Evolutionary conservation across 768 basidiomycete species (phyloP).

Genomic region (Candolleomyces aberdarensis): DNA sequence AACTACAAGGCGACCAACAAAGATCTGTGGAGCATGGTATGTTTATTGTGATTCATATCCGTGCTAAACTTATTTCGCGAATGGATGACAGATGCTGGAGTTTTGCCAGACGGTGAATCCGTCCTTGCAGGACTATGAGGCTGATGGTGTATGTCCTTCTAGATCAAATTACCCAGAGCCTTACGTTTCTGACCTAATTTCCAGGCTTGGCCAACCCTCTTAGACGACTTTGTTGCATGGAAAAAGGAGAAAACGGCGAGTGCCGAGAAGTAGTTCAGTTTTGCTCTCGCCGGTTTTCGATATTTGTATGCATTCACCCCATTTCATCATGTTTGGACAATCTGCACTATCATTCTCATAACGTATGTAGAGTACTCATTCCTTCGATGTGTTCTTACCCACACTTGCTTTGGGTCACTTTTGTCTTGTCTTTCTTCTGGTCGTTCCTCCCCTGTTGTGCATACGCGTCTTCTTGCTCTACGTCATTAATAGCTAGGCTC

Average conservation of each 20-base stretch:
- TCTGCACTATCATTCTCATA: too few species aligned
- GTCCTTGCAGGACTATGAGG: constrained; percentile 64
- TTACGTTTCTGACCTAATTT: background rate
- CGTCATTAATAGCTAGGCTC: too few species aligned
- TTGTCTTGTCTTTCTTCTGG: too few species aligned
- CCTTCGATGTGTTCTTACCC: too few species aligned
- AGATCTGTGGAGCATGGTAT: constrained; percentile 84
- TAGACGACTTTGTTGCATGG: constrained; percentile 78
- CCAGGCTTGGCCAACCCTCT: constrained; percentile 79
- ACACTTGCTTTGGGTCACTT: too few species aligned
- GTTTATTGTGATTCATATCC: constrained; percentile 14
- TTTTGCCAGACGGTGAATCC: constrained; percentile 65
- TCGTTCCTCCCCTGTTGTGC: too few species aligned
- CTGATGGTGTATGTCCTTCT: constrained; percentile 56
- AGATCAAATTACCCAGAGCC: background rate
- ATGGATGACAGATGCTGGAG: constrained; percentile 57
- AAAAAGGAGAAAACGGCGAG: constrained; percentile 34
- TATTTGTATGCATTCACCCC: too few species aligned
- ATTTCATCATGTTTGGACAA: too few species aligned
- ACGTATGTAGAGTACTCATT: too few species aligned
- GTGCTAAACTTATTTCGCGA: constrained; percentile 4
- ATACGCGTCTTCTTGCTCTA: too few species aligned
- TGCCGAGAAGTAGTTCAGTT: background rate
- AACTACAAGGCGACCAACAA: constrained; percentile 78
- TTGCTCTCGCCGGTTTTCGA: too few species aligned